Conservation (phyloP, 306 rosid genomes). For the Datisca glomerata region DNA sequence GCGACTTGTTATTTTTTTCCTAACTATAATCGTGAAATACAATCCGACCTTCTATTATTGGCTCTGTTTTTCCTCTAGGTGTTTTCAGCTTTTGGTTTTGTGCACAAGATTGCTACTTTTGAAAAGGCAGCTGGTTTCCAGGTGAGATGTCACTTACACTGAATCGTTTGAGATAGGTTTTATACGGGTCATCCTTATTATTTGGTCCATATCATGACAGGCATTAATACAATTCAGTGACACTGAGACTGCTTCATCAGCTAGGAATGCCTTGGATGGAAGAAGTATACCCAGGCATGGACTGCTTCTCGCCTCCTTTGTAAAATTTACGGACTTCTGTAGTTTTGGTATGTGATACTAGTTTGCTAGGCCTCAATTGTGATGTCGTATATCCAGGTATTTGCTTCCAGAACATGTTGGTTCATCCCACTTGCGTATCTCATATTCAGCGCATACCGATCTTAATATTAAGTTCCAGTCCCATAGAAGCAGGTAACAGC, state of each 20-base stretch:
- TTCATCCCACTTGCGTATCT: slow-evolving; percentile 69
- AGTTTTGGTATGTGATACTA: no score
- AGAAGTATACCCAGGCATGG: slow-evolving; percentile 86
- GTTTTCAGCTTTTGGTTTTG: slow-evolving; percentile 87
- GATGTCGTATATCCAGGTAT: slow-evolving; percentile 38
- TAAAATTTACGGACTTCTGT: no score
- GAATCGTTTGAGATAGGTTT: slow-evolving; percentile 5
- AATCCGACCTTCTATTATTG: slow-evolving; percentile 10
- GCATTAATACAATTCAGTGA: slow-evolving; percentile 86
- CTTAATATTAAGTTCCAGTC: slow-evolving; percentile 93
- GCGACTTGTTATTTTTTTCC: slow-evolving; percentile 5
- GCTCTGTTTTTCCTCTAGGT: slow-evolving; percentile 34
- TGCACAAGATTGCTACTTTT: slow-evolving; percentile 83
- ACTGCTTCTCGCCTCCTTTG: no score
- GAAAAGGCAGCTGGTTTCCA: slow-evolving; percentile 95
- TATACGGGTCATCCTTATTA: background rate
- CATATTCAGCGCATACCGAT: slow-evolving; percentile 88
- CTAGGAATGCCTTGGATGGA: slow-evolving; percentile 84
- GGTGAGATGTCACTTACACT: slow-evolving; percentile 25
- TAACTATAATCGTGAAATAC: no score
- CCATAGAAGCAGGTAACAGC: slow-evolving; percentile 88
- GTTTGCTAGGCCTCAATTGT: slow-evolving; percentile 15
- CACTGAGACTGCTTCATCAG: slow-evolving; percentile 71
- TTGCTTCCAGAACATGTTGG: slow-evolving; percentile 83
- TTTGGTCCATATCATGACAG: slow-evolving; percentile 28